Conservation (phyloP, 352 stramenopile genomes). For the Pseudoperonospora humuli region DNA sequence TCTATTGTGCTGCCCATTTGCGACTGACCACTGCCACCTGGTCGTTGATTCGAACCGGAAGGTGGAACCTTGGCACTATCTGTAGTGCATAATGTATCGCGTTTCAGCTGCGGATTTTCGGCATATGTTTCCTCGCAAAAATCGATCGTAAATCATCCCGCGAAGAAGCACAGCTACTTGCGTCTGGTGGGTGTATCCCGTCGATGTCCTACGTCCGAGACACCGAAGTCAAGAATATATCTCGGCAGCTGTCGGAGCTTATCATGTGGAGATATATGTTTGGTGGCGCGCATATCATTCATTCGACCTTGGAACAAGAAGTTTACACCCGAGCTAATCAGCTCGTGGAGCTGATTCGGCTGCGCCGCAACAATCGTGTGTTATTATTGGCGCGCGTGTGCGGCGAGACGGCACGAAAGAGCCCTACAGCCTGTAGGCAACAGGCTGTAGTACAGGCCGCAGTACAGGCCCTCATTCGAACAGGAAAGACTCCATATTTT, state of each 20-base stretch:
- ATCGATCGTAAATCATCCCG: slow-evolving; percentile 20
- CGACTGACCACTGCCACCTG: slow-evolving; percentile 3
- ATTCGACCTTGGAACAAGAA: slow-evolving; percentile 22
- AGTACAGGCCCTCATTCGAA: slow-evolving; percentile 10
- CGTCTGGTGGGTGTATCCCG: slow-evolving; percentile 9
- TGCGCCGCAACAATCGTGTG: slow-evolving; percentile 1
- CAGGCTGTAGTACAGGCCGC: too few species aligned
- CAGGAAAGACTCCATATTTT: slow-evolving; percentile 19
- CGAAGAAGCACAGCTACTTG: slow-evolving; percentile 5
- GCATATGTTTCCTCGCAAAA: slow-evolving; percentile 2
- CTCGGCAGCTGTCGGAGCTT: slow-evolving; percentile 1
- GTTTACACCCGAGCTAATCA: background rate
- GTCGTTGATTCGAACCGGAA: slow-evolving; percentile 8
- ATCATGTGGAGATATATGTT: slow-evolving; percentile 8
- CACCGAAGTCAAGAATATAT: slow-evolving; percentile 1
- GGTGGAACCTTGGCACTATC: background rate
- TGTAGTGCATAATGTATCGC: too few species aligned
- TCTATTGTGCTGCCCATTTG: slow-evolving; percentile 12
- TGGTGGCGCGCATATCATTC: slow-evolving; percentile 21
- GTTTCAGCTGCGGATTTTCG: slow-evolving; percentile 10
- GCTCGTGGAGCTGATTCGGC: slow-evolving; percentile 1
- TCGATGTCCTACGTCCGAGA: slow-evolving; percentile 10
- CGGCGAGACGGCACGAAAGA: background rate
- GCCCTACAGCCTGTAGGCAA: slow-evolving; percentile 1
- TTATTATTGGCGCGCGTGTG: background rate